phyloP scores from a whole-genome alignment of 1,139 yeast species.

The Suhomyces maxii region DNA sequence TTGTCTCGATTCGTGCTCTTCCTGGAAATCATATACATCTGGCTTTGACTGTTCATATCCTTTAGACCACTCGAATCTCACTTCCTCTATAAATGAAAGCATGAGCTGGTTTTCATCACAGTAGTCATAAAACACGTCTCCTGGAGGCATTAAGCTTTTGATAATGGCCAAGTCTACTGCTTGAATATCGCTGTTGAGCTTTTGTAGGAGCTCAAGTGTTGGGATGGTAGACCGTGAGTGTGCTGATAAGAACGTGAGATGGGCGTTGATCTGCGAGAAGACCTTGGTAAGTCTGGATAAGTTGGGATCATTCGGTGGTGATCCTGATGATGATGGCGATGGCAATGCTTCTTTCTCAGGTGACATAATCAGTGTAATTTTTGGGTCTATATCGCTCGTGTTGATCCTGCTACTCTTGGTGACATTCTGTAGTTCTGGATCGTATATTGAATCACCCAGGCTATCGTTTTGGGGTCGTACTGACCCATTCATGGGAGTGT shows the following conservation, averaged over 20 bases:
- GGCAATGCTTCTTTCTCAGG: too few relatives aligned
- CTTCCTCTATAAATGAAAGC: conserved; percentile 33
- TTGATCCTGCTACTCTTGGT: too few relatives aligned
- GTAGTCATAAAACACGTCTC: conserved; percentile 64
- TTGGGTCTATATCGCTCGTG: too few relatives aligned
- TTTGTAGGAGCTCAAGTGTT: conserved; percentile 34
- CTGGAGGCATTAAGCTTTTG: conserved; percentile 63
- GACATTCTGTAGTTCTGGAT: too few relatives aligned
- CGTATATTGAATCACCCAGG: too few relatives aligned
- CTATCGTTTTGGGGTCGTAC: too few relatives aligned
- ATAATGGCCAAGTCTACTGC: conserved; percentile 62
- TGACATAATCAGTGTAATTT: too few relatives aligned
- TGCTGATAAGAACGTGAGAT: conserved; percentile 42
- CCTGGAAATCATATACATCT: conserved; percentile 26
- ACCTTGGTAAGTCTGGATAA: conserved; percentile 12
- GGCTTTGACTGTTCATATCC: conserved; percentile 45
- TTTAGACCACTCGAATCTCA: conserved; percentile 39
- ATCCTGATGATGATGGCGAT: too few relatives aligned
- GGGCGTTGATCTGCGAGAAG: conserved; percentile 41
- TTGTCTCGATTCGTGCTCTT: conserved; percentile 33
- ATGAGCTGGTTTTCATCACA: conserved; percentile 68
- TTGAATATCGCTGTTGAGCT: conserved; percentile 31
- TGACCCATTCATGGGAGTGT: too few relatives aligned
- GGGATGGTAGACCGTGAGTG: conserved; percentile 47
- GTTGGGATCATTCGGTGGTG: background rate